Percentiles rank a stretch among this genome's conserved stretches.
phyloP scores from a whole-genome alignment of 2,329 filamentous ascomycete species.

The Cordyceps cateniannulata region DNA sequence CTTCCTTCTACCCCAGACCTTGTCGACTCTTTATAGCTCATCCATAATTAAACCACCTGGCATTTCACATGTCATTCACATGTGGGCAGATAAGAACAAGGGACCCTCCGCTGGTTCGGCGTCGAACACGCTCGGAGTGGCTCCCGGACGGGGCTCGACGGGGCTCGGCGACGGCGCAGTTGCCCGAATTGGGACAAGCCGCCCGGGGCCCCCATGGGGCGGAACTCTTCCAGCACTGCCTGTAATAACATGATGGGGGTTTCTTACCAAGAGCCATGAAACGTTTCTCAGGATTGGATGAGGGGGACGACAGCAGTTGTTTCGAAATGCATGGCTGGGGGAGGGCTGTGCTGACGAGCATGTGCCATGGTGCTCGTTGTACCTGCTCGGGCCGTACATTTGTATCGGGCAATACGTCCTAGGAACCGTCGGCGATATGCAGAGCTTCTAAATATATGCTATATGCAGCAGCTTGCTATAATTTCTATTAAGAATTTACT shows the following conservation, averaged over 20 bases:
- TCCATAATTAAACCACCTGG: background rate
- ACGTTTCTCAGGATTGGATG: background rate
- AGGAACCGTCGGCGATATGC: too few species aligned
- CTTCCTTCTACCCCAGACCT: background rate
- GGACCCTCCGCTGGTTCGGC: background rate
- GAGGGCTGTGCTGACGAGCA: background rate
- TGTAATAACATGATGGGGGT: background rate
- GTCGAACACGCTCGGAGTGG: background rate
- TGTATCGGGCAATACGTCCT: too few species aligned
- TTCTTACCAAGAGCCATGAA: background rate
- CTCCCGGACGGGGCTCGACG: slow-evolving; percentile 1
- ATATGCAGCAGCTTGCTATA: too few species aligned
- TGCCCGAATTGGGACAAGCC: slow-evolving; percentile 6
- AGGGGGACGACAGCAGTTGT: background rate
- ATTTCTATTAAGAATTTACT: too few species aligned
- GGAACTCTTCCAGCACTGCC: background rate
- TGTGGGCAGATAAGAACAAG: background rate
- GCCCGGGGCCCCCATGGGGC: slow-evolving; percentile 3
- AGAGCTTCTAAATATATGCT: too few species aligned
- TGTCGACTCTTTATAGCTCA: slow-evolving; percentile 2
- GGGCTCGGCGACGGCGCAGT: slow-evolving; percentile 1
- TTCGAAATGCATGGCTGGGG: background rate
- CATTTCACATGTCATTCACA: slow-evolving; percentile 9
- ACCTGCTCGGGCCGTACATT: too few species aligned
- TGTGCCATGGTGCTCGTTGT: background rate